Base-by-base conservation (phyloP, 2,329 filamentous ascomycete species). In the Zalaria obscura region DNA sequence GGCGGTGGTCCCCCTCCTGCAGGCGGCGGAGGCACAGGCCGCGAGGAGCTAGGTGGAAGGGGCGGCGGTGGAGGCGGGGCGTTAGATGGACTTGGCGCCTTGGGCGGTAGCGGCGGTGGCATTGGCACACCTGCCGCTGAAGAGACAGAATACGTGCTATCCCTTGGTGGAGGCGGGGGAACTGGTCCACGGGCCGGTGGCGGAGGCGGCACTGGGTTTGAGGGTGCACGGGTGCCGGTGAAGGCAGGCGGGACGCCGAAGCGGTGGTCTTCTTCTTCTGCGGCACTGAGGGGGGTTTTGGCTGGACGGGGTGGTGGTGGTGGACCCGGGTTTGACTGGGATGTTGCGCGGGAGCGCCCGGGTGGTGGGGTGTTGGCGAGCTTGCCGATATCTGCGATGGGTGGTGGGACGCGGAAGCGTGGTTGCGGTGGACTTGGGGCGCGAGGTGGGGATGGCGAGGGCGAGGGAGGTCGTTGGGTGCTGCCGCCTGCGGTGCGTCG, bases 341-440 rank as follows among this genome's bases (percentile, higher is more conserved):
- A 59, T 6, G 50, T 38, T 28, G 56, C 54, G 39, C 57, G 48
- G 5, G 76, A 78, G 60, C 86, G 84, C 3, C 78, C 73, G 25
- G 62, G 63, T 28, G 60, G 54, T 8, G 66, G 56, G 27, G 67
- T 60, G 47, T 79, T 70, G 3, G 82, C 86, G 56, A 77, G 91
- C 61, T 85, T 93, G 32, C 91, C 91, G 44, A 91, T 91, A 59
- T 94, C 88, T 42, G 85, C 77, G 45, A 96, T 64, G 2, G 89
- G 84, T 29, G 91, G 91, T 36, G 91, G 91, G 5, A 85, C 89
- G 49, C 78, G 74, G 65, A 93, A 96, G 52, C 72, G 73, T 5
- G 76, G 76, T 40, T 79, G 73, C 25, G 78, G 73, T 8, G 85
- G 83, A 9, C 80, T 78, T 9, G 80, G 75, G 45, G 85, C 80